Conservation (phyloP, 2,329 filamentous ascomycete genomes). For the Cladophialophora immunda region DNA sequence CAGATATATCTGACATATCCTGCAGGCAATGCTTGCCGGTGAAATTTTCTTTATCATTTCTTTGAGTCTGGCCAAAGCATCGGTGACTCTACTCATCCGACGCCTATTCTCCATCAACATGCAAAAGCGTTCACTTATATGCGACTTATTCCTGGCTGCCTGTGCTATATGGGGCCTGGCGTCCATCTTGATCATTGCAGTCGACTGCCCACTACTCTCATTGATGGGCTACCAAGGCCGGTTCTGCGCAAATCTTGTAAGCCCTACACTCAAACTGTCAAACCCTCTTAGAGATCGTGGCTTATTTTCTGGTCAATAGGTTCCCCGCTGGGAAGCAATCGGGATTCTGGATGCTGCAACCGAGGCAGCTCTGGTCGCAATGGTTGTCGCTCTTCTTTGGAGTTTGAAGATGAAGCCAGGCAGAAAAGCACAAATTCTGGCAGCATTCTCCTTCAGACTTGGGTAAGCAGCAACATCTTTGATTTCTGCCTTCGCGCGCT, state of each 20-base stretch:
- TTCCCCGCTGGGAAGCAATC: background rate
- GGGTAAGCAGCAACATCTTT: background rate
- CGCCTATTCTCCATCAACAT: slow-evolving; percentile 1
- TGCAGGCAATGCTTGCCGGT: background rate
- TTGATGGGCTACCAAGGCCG: background rate
- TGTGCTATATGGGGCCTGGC: background rate
- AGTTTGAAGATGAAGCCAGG: background rate
- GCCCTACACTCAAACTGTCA: background rate
- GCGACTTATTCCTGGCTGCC: background rate
- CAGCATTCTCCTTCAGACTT: background rate
- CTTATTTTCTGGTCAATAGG: background rate
- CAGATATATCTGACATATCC: background rate
- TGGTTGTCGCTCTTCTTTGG: background rate
- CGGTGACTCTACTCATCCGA: background rate
- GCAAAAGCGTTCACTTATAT: background rate
- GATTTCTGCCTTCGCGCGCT: background rate
- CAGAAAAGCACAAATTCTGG: background rate
- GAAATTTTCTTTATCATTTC: slow-evolving; percentile 7
- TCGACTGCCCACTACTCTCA: background rate
- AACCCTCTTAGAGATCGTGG: background rate
- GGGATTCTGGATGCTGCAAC: background rate
- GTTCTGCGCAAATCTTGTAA: background rate
- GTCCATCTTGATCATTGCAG: background rate
- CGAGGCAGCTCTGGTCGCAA: background rate
- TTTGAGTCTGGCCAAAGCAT: background rate